A percentile compares a stretch with the other conserved stretches of the same genome.
phyloP scores from a whole-genome alignment of 2,329 filamentous ascomycete species.

The Thermoascus crustaceus region DNA sequence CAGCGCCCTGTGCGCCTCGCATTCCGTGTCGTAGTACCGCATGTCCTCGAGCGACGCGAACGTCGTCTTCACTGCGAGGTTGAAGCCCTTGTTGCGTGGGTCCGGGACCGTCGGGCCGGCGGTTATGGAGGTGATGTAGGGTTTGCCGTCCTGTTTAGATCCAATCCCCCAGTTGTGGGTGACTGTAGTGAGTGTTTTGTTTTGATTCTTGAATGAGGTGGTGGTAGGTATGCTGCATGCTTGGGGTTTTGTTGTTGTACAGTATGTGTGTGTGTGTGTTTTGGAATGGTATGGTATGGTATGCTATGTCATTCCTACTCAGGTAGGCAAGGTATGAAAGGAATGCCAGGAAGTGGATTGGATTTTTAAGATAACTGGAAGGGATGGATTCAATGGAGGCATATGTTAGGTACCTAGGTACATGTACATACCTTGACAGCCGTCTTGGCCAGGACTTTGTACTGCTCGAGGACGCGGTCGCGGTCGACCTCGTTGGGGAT shows the following conservation, averaged over 20 bases:
- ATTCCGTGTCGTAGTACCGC: conserved; percentile 59
- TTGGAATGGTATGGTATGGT: too few relatives aligned
- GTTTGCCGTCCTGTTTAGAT: conserved; percentile 65
- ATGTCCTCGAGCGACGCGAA: conserved; percentile 61
- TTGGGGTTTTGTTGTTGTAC: too few relatives aligned
- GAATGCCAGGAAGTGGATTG: too few relatives aligned
- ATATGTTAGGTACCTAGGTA: conserved; percentile 1
- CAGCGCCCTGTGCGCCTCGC: conserved; percentile 47
- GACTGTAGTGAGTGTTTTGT: too few relatives aligned
- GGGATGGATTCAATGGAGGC: not conserved
- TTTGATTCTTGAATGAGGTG: too few relatives aligned
- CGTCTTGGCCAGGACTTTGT: conserved; percentile 35
- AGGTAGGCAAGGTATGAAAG: too few relatives aligned
- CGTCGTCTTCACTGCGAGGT: conserved; percentile 53
- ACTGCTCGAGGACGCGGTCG: conserved; percentile 36
- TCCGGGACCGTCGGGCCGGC: conserved; percentile 50
- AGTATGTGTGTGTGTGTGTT: too few relatives aligned
- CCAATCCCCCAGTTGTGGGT: too few relatives aligned
- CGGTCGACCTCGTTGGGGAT: conserved; percentile 40
- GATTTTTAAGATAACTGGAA: too few relatives aligned
- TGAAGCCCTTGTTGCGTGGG: conserved; percentile 57
- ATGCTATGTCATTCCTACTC: too few relatives aligned
- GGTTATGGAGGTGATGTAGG: conserved; percentile 56
- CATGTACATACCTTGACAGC: conserved; percentile 34
- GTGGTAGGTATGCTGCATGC: too few relatives aligned